Conservation (phyloP, 768 basidiomycete genomes). For the Rhizopogon vulgaris region DNA sequence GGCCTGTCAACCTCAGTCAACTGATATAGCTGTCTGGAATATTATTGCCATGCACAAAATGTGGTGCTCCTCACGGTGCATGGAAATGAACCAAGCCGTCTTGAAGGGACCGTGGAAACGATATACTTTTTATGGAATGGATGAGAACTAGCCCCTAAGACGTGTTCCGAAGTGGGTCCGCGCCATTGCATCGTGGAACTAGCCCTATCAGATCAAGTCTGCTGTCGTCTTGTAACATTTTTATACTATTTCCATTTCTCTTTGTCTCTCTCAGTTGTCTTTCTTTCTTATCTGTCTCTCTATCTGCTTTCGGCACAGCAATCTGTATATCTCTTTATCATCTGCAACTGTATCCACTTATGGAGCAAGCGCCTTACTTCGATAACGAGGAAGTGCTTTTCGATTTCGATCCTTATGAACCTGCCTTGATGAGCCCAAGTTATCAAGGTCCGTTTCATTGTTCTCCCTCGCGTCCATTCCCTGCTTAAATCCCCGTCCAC, state of each 20-base stretch:
- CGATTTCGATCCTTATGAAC: conserved; percentile 45
- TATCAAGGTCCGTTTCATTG: conserved; percentile 3
- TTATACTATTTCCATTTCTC: background rate
- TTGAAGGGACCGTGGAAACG: background rate
- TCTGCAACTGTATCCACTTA: conserved; percentile 13
- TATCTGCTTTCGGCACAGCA: conserved; percentile 2
- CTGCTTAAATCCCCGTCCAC: conserved; percentile 7
- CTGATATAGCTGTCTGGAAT: background rate
- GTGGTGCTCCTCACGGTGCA: no score
- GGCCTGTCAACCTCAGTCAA: no score
- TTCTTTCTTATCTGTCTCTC: conserved; percentile 13
- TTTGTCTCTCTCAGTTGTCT: conserved; percentile 2
- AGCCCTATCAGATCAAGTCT: conserved; percentile 15
- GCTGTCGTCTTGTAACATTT: conserved; percentile 15
- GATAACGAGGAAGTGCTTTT: conserved; percentile 51
- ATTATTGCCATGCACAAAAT: background rate
- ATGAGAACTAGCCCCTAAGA: background rate
- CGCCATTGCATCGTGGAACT: background rate
- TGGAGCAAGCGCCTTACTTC: conserved; percentile 36
- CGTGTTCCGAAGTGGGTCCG: background rate
- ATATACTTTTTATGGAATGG: background rate
- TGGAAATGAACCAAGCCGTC: no score
- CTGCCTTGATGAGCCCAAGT: background rate
- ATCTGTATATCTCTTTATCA: conserved; percentile 16
- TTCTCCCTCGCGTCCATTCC: conserved; percentile 5